A percentile compares a stretch with the other conserved stretches of the same genome.
Conservation (phyloP, 495 filamentous ascomycete species). For the Haplographium delicatum region DNA sequence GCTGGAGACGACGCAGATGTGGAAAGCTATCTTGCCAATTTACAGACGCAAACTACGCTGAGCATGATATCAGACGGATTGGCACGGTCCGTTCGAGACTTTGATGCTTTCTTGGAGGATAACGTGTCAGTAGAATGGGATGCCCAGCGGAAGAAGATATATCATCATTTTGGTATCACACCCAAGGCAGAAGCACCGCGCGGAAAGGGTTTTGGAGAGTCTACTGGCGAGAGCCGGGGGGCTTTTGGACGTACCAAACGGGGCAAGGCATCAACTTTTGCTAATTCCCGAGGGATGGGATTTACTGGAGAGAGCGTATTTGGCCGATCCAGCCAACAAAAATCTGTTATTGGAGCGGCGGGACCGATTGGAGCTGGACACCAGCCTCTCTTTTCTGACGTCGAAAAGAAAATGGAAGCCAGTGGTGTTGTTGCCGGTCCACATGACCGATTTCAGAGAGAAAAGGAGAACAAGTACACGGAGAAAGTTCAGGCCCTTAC, state of each 20-base stretch:
- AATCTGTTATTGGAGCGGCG: conserved; percentile 79
- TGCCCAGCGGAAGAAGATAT: conserved; percentile 82
- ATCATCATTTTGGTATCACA: conserved; percentile 90
- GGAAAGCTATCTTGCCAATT: conserved; percentile 71
- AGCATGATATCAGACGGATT: conserved; percentile 87
- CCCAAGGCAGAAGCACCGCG: conserved; percentile 45
- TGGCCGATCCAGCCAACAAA: conserved; percentile 65
- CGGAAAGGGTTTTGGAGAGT: conserved; percentile 53
- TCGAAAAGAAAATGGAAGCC: conserved; percentile 48
- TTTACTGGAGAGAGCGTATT: conserved; percentile 56
- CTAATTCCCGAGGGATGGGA: conserved; percentile 28
- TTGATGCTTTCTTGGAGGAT: conserved; percentile 88
- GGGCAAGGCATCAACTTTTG: conserved; percentile 33
- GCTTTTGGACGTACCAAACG: conserved; percentile 51
- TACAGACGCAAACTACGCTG: conserved; percentile 85
- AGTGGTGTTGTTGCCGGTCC: conserved; percentile 33
- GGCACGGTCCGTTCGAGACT: conserved; percentile 79
- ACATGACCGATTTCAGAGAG: conserved; percentile 66
- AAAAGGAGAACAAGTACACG: conserved; percentile 74
- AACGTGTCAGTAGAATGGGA: conserved; percentile 96
- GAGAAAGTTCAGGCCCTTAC: conserved; percentile 76
- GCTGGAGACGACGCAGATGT: conserved; percentile 63
- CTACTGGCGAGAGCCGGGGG: conserved; percentile 29
- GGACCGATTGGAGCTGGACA: conserved; percentile 49
- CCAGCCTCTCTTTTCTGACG: conserved; percentile 60